phyloP scores from a whole-genome alignment of 768 basidiomycete species.

The Pleurotus ostreatus region DNA sequence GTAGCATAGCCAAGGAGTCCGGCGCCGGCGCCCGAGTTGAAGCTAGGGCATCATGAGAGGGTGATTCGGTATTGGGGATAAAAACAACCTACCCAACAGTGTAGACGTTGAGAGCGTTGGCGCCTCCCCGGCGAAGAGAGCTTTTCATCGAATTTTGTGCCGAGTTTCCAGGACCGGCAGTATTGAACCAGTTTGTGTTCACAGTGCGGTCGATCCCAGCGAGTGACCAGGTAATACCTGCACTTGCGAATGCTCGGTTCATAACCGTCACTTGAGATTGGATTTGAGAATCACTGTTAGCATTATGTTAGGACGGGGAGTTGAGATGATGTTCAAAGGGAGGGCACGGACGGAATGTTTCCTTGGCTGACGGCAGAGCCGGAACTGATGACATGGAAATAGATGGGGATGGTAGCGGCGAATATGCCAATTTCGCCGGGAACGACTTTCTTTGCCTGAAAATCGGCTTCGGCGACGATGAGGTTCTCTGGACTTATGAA shows the following conservation, averaged over 20 bases:
- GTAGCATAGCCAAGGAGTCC: slow-evolving; percentile 53
- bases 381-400: slow-evolving; percentile 31
- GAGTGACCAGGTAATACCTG: slow-evolving; percentile 36
- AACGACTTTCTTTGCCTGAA: slow-evolving; percentile 33
- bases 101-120: slow-evolving; percentile 44
- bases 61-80: not conserved
- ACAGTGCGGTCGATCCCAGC: slow-evolving; percentile 35
- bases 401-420: slow-evolving; percentile 16
- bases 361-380: slow-evolving; percentile 31
- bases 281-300: slow-evolving; percentile 31
- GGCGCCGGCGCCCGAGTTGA: slow-evolving; percentile 29
- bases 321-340: not conserved
- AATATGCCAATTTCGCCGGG: slow-evolving; percentile 5
- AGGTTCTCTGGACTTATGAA: slow-evolving; percentile 31
- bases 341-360: slow-evolving; percentile 32
- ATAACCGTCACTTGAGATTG: slow-evolving; percentile 32
- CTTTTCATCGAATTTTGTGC: slow-evolving; percentile 47
- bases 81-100: slow-evolving; percentile 38
- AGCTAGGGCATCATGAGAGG: slow-evolving; percentile 19
- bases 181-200: slow-evolving; percentile 46
- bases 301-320: slow-evolving; percentile 4
- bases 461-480: slow-evolving; percentile 34
- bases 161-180: slow-evolving; percentile 28
- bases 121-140: slow-evolving; percentile 36
- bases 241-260: slow-evolving; percentile 35